These are phyloP conservation scores for Petunia secreta DNA, from an alignment of 257 asterid genomes.

Conservation along the genomic window DNA sequence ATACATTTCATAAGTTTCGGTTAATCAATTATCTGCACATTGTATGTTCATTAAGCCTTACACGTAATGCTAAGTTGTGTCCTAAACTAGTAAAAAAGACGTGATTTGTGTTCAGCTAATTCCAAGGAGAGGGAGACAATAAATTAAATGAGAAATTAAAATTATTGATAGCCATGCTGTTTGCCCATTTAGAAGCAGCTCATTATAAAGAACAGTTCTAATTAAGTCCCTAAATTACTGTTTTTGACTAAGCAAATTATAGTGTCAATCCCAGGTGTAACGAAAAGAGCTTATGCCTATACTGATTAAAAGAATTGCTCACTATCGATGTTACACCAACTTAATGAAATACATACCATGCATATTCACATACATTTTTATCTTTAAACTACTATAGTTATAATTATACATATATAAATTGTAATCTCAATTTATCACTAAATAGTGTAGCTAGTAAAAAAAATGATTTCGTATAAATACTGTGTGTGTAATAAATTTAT, in stretches of 20 bases:
- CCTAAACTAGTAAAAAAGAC: background rate
- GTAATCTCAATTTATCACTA: no score
- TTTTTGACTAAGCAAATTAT: background rate
- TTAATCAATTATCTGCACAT: no score
- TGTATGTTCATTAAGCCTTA: conserved; percentile 11
- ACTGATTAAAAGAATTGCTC: no score
- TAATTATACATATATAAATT: no score
- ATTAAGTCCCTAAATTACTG: background rate
- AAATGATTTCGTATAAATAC: background rate
- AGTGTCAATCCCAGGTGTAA: background rate
- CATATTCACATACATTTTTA: no score
- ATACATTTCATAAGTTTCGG: no score
- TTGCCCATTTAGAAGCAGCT: background rate
- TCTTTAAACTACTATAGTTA: no score
- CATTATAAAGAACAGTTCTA: background rate
- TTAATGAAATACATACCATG: no score
- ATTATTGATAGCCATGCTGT: background rate
- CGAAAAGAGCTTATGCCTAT: no score
- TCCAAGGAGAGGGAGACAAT: background rate
- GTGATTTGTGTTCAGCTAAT: background rate
- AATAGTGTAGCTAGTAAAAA: no score
- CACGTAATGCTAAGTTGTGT: background rate
- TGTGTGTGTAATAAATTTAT: no score
- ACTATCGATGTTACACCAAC: no score
- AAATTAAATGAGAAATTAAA: background rate